Conservation (phyloP, 73 alveolate genomes). For the Diophrys appendiculata region DNA sequence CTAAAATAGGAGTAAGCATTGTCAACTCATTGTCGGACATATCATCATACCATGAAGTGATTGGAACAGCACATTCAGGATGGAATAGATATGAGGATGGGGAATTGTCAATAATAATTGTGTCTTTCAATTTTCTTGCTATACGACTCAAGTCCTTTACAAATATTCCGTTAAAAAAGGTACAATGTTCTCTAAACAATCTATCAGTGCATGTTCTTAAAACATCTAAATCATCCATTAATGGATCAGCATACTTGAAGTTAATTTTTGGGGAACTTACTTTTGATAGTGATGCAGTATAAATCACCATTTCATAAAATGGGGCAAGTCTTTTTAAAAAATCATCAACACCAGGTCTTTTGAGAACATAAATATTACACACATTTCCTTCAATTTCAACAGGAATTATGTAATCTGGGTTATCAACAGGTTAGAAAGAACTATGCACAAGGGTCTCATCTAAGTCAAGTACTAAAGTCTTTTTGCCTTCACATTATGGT, state of each 20-base stretch:
- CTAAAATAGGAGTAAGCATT: constrained; percentile 44
- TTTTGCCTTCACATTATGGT: neutral
- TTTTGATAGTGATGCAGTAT: constrained; percentile 78
- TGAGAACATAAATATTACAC: constrained; percentile 48
- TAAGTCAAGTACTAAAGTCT: constrained; percentile 23
- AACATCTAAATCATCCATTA: constrained; percentile 79
- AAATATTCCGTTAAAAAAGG: constrained; percentile 66
- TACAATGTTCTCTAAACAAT: constrained; percentile 86
- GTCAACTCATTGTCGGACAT: constrained; percentile 61
- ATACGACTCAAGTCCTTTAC: constrained; percentile 73
- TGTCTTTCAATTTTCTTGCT: constrained; percentile 83
- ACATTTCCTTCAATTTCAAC: constrained; percentile 35
- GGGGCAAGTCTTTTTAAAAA: constrained; percentile 67
- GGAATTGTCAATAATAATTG: constrained; percentile 78
- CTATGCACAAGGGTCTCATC: constrained; percentile 41
- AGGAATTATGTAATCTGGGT: constrained; percentile 10
- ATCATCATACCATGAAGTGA: constrained; percentile 68
- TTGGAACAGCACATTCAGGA: constrained; percentile 77
- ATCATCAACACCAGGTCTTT: constrained; percentile 75
- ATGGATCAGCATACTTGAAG: constrained; percentile 91
- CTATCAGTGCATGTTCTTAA: constrained; percentile 58
- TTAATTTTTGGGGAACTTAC: no score
- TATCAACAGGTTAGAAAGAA: constrained; percentile 7
- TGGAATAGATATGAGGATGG: constrained; percentile 71
- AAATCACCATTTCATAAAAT: constrained; percentile 71